phyloP scores from a whole-genome alignment of 2,329 filamentous ascomycete species.

The Mycogone perniciosa region DNA sequence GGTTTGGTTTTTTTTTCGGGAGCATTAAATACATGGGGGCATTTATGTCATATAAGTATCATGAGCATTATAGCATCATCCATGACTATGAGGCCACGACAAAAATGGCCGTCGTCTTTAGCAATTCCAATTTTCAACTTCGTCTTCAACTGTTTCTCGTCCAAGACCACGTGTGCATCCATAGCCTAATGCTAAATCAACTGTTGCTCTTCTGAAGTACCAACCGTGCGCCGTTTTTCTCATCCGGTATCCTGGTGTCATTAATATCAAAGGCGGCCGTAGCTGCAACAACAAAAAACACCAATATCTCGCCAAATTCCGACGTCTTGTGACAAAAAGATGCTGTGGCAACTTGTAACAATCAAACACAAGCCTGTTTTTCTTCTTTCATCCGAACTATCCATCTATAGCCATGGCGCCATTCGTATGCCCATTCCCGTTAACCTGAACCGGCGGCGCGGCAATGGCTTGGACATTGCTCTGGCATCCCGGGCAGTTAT shows the following conservation, averaged over 20 bases:
- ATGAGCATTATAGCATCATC: slow-evolving; percentile 11
- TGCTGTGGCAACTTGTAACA: neutral
- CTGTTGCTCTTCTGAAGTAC: no score
- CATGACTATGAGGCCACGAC: slow-evolving; percentile 12
- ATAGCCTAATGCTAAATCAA: no score
- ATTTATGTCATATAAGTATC: neutral
- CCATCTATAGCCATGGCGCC: slow-evolving; percentile 42
- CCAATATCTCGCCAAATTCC: no score
- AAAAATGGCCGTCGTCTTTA: slow-evolving; percentile 1
- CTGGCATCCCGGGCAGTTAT: slow-evolving; percentile 92
- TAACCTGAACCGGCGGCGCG: slow-evolving; percentile 19
- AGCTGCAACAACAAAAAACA: no score
- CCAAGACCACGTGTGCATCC: neutral
- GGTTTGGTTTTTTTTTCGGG: neutral
- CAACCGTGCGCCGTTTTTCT: no score
- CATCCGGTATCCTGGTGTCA: no score
- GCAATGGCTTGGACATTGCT: slow-evolving; percentile 32
- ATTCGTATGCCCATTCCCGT: slow-evolving; percentile 29
- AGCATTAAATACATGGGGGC: neutral
- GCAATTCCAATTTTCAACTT: neutral
- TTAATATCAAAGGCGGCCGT: no score
- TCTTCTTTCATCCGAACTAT: slow-evolving; percentile 9
- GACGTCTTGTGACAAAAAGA: neutral
- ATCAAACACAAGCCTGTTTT: neutral
- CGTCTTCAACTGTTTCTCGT: neutral